phyloP scores from a whole-genome alignment of 768 basidiomycete species.

The Cubamyces lactineus region DNA sequence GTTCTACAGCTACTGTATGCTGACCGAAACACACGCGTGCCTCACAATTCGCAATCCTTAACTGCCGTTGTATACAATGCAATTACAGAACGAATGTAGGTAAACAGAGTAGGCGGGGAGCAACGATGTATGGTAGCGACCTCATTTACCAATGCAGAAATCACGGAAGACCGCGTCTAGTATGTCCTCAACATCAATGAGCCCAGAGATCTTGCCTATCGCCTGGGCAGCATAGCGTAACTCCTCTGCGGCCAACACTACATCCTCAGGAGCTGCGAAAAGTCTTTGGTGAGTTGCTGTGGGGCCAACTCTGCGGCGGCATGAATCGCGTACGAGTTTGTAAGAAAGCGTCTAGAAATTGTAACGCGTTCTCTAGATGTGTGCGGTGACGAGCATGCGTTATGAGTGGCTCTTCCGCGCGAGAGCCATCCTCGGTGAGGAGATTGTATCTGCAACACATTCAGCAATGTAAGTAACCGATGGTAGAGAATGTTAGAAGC shows the following conservation, averaged over 20 bases:
- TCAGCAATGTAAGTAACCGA: not conserved
- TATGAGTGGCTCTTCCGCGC: slow-evolving; percentile 57
- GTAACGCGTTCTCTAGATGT: slow-evolving; percentile 68
- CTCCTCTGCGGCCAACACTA: slow-evolving; percentile 86
- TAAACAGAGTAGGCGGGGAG: too few relatives aligned
- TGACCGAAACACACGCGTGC: not conserved
- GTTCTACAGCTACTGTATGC: not conserved
- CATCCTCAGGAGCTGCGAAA: slow-evolving; percentile 58
- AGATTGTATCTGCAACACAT: slow-evolving; percentile 20
- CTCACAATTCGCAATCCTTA: too few relatives aligned
- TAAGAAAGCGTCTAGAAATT: slow-evolving; percentile 66
- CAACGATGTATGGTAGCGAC: not conserved
- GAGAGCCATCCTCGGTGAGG: slow-evolving; percentile 11
- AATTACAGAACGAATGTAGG: not conserved
- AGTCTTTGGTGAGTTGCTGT: not conserved
- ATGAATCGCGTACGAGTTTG: slow-evolving; percentile 39
- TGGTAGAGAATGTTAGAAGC: too few relatives aligned
- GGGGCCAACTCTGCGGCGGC: too few relatives aligned
- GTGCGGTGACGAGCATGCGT: slow-evolving; percentile 81
- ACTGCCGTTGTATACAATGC: too few relatives aligned
- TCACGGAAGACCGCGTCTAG: slow-evolving; percentile 81
- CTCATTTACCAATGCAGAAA: slow-evolving; percentile 87
- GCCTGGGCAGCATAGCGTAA: slow-evolving; percentile 83
- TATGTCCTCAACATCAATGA: slow-evolving; percentile 82
- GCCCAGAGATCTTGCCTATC: slow-evolving; percentile 82